phyloP scores from a whole-genome alignment of 805 yeast genomes.

The Yarrowia bubula region DNA sequence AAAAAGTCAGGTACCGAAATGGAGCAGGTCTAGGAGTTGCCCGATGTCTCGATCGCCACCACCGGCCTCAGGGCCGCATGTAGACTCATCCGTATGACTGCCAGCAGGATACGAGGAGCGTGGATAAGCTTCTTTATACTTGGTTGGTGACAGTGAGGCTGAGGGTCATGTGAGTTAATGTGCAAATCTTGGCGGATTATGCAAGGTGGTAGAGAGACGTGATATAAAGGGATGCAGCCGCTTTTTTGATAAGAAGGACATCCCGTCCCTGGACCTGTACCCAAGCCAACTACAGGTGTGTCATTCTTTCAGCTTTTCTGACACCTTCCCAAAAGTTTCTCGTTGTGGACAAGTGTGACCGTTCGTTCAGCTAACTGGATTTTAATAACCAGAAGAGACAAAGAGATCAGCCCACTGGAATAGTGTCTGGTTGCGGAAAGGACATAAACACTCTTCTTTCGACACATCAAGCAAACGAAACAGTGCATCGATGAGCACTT shows the following conservation, averaged over 20 bases:
- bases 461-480: background rate
- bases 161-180: slow-evolving; percentile 19
- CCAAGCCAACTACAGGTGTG: background rate
- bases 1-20: background rate
- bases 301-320: background rate
- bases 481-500: background rate
- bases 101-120: background rate
- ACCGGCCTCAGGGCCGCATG: background rate
- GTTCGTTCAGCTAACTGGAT: too few relatives aligned
- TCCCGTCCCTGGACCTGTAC: background rate
- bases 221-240: slow-evolving; percentile 7
- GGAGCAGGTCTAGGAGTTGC: background rate
- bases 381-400: too few relatives aligned
- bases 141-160: slow-evolving; percentile 18
- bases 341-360: too few relatives aligned
- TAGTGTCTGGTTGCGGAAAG: too few relatives aligned
- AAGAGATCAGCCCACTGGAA: too few relatives aligned
- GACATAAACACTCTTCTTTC: background rate
- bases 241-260: background rate
- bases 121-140: slow-evolving; percentile 13
- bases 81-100: background rate
- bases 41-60: background rate
- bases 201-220: slow-evolving; percentile 4
- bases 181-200: slow-evolving; percentile 24
- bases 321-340: too few relatives aligned